Base-by-base conservation (phyloP, 176 grass and related monocot species). In the Calamus simplicifolius region DNA sequence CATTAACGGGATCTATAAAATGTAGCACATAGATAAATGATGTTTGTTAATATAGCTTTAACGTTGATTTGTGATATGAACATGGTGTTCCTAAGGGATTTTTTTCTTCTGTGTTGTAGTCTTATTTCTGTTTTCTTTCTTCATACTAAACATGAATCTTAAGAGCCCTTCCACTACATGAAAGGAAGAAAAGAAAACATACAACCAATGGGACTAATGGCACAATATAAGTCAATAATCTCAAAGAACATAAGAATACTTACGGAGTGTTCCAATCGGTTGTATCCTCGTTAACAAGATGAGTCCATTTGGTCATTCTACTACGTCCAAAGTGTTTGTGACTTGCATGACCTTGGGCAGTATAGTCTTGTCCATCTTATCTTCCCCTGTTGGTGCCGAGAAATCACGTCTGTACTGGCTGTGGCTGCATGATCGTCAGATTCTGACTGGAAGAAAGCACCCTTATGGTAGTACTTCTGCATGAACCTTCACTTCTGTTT, bases 271-370 rank as follows among this genome's bases (percentile, higher is more conserved):
- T 90, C 91, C 91, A 96, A 79, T 96, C 86, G 12, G 86, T 96
- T 5, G 91, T 96, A 67, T 96, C 91, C 72, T 96, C 91, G 16
- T 87, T 96, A 72, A 96, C 76, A 72, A 96, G 86, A 87, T 96
- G 91, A 31, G 91, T 96, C 91, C 91, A 96, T 52, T 96, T 96
- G 0, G 91, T 96, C 54, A 86, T 96, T 29, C 91, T 86, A 62
- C 91, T 96, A 48, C 91, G 77, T 48, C 91, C 91, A 28, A 96
- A 96, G 55, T 96, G 86, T 66, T 96, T 96, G n/a, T n/a, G 63
- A 96, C 91, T 79, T 96, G 91, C 91, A 96, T 96, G 65, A 96
- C 86, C 83, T 96, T 96, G 29, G 91, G 91, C 65, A 96, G 73
- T 57, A 96, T 96, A 61, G 82, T 90, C 71, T 90, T 96, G 58